Base-by-base conservation (phyloP, 1,284 basidiomycete genomes). In the Ceratobasidium sp. region DNA sequence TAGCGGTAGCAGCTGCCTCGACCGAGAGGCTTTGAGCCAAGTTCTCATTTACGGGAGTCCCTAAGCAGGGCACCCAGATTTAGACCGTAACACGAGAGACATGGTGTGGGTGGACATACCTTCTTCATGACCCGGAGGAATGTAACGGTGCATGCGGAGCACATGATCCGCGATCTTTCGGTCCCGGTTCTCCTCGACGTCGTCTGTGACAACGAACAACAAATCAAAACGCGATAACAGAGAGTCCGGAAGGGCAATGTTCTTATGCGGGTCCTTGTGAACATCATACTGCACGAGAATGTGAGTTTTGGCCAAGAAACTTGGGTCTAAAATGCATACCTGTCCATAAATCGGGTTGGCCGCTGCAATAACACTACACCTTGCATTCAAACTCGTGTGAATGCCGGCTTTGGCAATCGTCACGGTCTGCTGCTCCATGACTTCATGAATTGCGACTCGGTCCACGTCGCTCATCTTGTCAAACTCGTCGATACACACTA, bases 401-500 rank as follows among this genome's bases (percentile, higher is more conserved):
- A 99, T 99, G 72, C 97, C 97, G 12, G 97, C 97, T 77, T 99
- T 99, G 70, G 97, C 97, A 74, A 99, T 99, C 0, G 97, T 98
- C 62, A 99, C 96, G 0, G 97, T 99, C 79, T 98, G 96, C 79
- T 97, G 94, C 79, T 99, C 96, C 97, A 99, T 99, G 76, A 98
- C 97, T 88, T 99, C 97, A 81, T 99, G 97, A 75, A 99, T 99
- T 32, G 97, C 96, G n/a, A 98, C 96, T 74, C 97, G 89, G 81
- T 99, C 96, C 73, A 98, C 86, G 75, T 99, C 97, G 34, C 93
- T 95, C 96, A 99, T 99, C 80, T 99, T 99, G 85, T 99, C 96
- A 76, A 99, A 99, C 80, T 99, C 96, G 80, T 99, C 97, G 75
- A 99, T 99, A 80, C 96, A 99, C 53, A 99, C 96, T 13, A 99